Percentiles rank a stretch among this genome's conserved stretches.
Evolutionary conservation across 208 protist species (phyloP).

Genomic region (Leishmania guyanensis): DNA sequence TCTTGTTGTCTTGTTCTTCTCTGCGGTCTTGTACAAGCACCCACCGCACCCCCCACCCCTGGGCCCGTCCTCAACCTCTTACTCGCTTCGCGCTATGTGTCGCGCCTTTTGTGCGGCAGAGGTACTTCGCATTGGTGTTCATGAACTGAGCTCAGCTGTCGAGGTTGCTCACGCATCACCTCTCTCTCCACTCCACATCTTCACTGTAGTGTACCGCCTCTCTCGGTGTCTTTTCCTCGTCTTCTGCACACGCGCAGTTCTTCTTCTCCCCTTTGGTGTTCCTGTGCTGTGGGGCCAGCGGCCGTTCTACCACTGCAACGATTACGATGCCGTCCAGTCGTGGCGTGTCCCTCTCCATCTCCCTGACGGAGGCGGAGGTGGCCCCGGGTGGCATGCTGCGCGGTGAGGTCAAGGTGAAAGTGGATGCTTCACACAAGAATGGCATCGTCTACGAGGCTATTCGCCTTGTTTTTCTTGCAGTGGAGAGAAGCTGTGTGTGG

Average conservation of each 20-base stretch:
- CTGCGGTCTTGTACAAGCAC: background rate
- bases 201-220: background rate
- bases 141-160: background rate
- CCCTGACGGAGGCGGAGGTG: conserved; percentile 16
- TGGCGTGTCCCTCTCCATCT: conserved; percentile 29
- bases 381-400: conserved; percentile 31
- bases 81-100: background rate
- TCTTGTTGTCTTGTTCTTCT: background rate
- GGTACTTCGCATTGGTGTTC: background rate
- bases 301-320: background rate
- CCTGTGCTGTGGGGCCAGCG: background rate
- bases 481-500: conserved; percentile 50
- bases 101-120: background rate
- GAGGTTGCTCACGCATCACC: background rate
- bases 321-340: conserved; percentile 26
- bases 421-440: conserved; percentile 25
- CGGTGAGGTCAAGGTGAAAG: conserved; percentile 41
- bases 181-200: conserved; percentile 3
- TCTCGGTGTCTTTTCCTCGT: background rate
- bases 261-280: background rate
- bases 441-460: conserved; percentile 43
- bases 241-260: background rate
- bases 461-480: conserved; percentile 41
- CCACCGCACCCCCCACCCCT: background rate
- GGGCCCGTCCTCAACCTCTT: conserved; percentile 6